These are phyloP conservation scores for Gastrolobium bilobum DNA, from an alignment of 306 rosid species.

Conservation along the genomic window DNA sequence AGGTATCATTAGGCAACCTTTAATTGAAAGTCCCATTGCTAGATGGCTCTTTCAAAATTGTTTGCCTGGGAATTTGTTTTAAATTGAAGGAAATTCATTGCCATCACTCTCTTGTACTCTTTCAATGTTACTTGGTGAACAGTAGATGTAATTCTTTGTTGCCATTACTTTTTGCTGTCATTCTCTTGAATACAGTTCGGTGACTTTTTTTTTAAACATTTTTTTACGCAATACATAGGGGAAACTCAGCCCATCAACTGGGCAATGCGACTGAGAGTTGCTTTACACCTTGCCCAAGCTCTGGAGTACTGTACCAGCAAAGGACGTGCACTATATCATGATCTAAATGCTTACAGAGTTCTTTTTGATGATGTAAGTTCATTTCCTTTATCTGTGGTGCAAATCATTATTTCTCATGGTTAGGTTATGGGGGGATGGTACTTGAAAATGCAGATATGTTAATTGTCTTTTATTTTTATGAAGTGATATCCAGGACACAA, in stretches of 20 bases:
- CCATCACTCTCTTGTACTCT: slow-evolving; percentile 8
- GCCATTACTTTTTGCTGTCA: slow-evolving; percentile 21
- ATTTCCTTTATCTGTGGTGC: slow-evolving; percentile 42
- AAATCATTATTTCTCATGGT: slow-evolving; percentile 15
- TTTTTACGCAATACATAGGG: slow-evolving; percentile 66
- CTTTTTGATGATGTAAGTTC: slow-evolving; percentile 87
- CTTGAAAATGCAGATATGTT: slow-evolving; percentile 22
- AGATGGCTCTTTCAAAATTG: slow-evolving; percentile 9
- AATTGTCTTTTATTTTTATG: slow-evolving; percentile 6
- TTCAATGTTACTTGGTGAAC: slow-evolving; percentile 17
- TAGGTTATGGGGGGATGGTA: slow-evolving; percentile 24
- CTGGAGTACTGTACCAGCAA: slow-evolving; percentile 92
- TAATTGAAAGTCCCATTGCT: slow-evolving; percentile 10
- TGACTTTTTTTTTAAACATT: slow-evolving; percentile 33
- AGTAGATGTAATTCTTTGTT: slow-evolving; percentile 35
- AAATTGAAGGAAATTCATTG: slow-evolving; percentile 21
- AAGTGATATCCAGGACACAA: slow-evolving; percentile 6
- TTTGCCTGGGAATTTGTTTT: background rate
- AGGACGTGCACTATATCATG: slow-evolving; percentile 95
- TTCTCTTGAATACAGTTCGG: slow-evolving; percentile 18
- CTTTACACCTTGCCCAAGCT: slow-evolving; percentile 92
- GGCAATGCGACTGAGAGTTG: slow-evolving; percentile 97
- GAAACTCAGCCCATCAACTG: slow-evolving; percentile 94
- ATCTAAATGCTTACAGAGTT: slow-evolving; percentile 93
- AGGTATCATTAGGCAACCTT: slow-evolving; percentile 14